Percentiles rank a stretch among this genome's conserved stretches.
phyloP scores from a whole-genome alignment of 257 asterid genomes.

The Lycium barbarum region DNA sequence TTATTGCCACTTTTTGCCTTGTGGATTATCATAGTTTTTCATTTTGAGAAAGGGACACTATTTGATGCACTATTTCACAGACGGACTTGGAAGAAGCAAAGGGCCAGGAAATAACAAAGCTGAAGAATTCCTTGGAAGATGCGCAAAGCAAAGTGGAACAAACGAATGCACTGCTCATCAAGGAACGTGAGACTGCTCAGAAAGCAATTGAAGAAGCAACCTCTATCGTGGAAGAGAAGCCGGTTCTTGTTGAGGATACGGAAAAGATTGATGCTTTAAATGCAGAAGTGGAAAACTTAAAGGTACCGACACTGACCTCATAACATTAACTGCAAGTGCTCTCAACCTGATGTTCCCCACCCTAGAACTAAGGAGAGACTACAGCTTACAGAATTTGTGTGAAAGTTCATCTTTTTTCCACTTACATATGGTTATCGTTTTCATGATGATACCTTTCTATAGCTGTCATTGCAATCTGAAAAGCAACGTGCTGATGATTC shows the following conservation, averaged over 20 bases:
- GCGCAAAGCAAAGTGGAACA: slow-evolving; percentile 82
- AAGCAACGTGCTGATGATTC: slow-evolving; percentile 78
- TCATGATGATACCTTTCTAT: slow-evolving; percentile 26
- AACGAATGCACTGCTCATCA: slow-evolving; percentile 63
- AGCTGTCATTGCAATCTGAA: slow-evolving; percentile 73
- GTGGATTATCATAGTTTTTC: background rate
- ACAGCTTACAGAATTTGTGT: background rate
- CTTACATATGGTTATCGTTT: slow-evolving; percentile 1
- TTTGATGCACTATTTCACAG: slow-evolving; percentile 47
- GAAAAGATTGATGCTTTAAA: slow-evolving; percentile 78
- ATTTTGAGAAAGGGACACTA: slow-evolving; percentile 9
- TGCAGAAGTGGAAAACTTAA: slow-evolving; percentile 69
- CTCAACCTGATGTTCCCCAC: slow-evolving; percentile 14
- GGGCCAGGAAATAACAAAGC: slow-evolving; percentile 69
- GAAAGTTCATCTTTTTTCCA: slow-evolving; percentile 14
- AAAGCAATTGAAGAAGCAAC: slow-evolving; percentile 89
- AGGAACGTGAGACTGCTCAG: slow-evolving; percentile 90
- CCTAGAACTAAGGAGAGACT: too few relatives aligned
- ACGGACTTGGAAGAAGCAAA: slow-evolving; percentile 91
- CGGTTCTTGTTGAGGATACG: slow-evolving; percentile 90
- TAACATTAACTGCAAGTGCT: slow-evolving; percentile 17
- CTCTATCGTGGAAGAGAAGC: slow-evolving; percentile 67
- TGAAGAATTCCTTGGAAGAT: slow-evolving; percentile 77
- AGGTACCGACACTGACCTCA: slow-evolving; percentile 54
- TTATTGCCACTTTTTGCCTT: background rate